Evolutionary conservation across 257 asterid genomes (phyloP), one percentile per base, ranked within the genome.

Genomic region (Fraxinus pennsylvanica): DNA sequence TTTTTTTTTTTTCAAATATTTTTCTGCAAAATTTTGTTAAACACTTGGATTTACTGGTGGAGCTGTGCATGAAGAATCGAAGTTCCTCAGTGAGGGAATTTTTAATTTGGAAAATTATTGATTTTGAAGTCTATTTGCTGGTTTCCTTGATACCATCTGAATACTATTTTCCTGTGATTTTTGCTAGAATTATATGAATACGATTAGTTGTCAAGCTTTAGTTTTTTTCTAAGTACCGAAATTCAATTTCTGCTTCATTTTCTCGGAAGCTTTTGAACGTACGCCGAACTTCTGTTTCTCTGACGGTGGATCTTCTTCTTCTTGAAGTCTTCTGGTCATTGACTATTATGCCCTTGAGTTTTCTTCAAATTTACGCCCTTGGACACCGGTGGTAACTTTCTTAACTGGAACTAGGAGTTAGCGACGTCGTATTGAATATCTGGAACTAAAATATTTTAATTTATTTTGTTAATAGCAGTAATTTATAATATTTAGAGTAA

Each of bases 281-380:
- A 71, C 81, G 76, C 71, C 78, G 32, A 33, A 78, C 76, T 72
- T 61, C 80, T 80, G 84, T 78, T 71, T 71, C 78, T 8, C 67
- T 59, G 12, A 59, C 19, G 3, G 69, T 27, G 33, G 36, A 78
- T 81, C 57, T 83, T 36, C 75, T 63, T 59, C 15, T 35, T 71
- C 61, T 6, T 39, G 21, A 59, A 54, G 36, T 27, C 3, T 19
- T 52, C 57, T 41, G 21, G 74, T 39, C 52, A 27, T 59, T 38
- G 35, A 33, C 63, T 27, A 73, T 29, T 45, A 30, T 78, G 76
- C 43, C 39, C 70, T 47, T 47, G 68, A 21, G 13, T 30, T 54
- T 32, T 61, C 77, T 69, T 74, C 36, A 27, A 63, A 63, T 63
- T 63, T 27, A 10, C 32, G 33, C 69, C 30, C 19, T 27, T 63